Conservation (phyloP, 1,139 yeast genomes). For the Scheffersomyces parashehatae region DNA sequence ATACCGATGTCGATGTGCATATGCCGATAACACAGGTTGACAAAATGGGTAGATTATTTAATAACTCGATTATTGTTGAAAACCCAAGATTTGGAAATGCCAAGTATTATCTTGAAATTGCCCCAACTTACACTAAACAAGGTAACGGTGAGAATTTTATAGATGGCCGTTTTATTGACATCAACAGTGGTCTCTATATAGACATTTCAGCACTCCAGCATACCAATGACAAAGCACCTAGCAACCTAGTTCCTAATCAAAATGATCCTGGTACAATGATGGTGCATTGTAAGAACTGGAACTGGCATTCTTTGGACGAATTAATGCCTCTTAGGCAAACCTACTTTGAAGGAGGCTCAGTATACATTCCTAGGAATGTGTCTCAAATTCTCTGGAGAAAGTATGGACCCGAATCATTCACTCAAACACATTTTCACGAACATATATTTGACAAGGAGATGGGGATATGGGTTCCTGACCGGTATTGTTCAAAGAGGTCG, state of each 20-base stretch:
- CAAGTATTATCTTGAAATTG: conserved; percentile 35
- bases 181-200: conserved; percentile 21
- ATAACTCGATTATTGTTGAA: conserved; percentile 55
- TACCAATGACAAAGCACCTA: conserved; percentile 11
- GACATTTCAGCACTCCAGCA: conserved; percentile 23
- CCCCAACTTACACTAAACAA: conserved; percentile 19
- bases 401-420: conserved; percentile 37
- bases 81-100: conserved; percentile 66
- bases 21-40: conserved; percentile 64
- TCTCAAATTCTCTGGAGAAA: conserved; percentile 40
- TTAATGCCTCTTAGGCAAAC: conserved; percentile 56
- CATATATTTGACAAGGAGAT: conserved; percentile 44
- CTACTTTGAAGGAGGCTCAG: conserved; percentile 57
- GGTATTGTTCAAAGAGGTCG: conserved; percentile 19
- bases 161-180: conserved; percentile 22
- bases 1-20: conserved; percentile 69
- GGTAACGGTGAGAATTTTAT: conserved; percentile 23
- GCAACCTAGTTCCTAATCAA: conserved; percentile 8
- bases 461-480: conserved; percentile 46
- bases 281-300: conserved; percentile 1
- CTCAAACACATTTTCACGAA: conserved; percentile 24
- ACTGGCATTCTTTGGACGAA: conserved; percentile 39
- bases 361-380: conserved; percentile 54
- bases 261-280: neutral
- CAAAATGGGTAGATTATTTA: conserved; percentile 50